Evolutionary conservation across 768 basidiomycete genomes (phyloP), one percentile per base, ranked within the genome.

Genomic region (Leccinellum rugosiceps): DNA sequence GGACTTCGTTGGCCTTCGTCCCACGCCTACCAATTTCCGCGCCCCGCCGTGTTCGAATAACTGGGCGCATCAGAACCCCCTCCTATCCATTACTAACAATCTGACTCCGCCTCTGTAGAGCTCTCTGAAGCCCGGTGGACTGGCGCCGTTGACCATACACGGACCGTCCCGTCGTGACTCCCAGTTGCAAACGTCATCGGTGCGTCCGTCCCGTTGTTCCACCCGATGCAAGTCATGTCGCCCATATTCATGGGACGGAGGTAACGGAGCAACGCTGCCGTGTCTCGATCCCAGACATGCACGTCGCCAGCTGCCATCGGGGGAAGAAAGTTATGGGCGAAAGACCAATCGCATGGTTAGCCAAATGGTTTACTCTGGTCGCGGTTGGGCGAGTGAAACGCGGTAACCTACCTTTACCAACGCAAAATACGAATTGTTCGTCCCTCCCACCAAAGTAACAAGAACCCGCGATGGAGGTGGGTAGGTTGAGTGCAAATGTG

Each of bases 281-380:
- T 87, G 71, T 91, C 89, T 54, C 85, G 84, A 64, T 93, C 91
- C 91, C 91, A 93, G 25, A 92, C 85, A 62, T 90, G 86, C 14
- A 93, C 88, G 59, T 91, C 87, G 1, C 90, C 91, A 60, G 81
- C 90, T 91, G 59, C 35, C 1, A 38, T n/a, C 9, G 17, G 35
- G 35, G 4, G 17, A 38, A 38, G 17, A 38, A 38, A 19, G n/a
- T 5, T 10, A 26, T 4, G 10, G 7, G n/a, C 32, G 7, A 5
- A 6, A 25, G 35, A 41, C 2, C 21, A 45, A 45, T 41, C 13
- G 21, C 44, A 21, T 21, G 46, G 1, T 26, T 1, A 34, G 38
- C 6, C 23, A 46, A 23, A n/a, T 31, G 31, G n/a, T 8, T 38
- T 28, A 3, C 17, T n/a, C 44, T n/a, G 4, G 25, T 25, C 6